Conservation (phyloP, 2,329 filamentous ascomycete species). For the Rhynchosporium agropyri region DNA sequence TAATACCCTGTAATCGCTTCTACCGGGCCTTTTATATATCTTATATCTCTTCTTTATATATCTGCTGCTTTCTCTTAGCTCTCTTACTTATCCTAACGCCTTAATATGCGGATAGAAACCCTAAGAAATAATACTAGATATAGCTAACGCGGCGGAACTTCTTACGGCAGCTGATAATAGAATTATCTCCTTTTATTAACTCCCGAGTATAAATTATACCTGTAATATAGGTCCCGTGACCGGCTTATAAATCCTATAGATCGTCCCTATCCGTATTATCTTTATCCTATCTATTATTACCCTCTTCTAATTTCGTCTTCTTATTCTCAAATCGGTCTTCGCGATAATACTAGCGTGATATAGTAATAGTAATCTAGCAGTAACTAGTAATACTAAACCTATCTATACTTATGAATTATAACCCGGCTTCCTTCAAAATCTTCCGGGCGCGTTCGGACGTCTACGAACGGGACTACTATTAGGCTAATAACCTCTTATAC, state of each 20-base stretch:
- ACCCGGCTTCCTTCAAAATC: not conserved
- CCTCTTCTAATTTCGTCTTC: too few species aligned
- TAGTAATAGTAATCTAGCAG: too few species aligned
- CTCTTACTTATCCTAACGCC: slow-evolving; percentile 18
- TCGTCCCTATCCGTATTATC: too few species aligned
- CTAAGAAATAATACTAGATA: slow-evolving; percentile 21
- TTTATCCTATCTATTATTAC: too few species aligned
- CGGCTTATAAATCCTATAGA: too few species aligned
- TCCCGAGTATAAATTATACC: too few species aligned
- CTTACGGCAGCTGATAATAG: too few species aligned
- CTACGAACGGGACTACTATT: not conserved
- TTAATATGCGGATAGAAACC: slow-evolving; percentile 19
- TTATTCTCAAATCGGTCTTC: too few species aligned
- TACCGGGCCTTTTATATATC: slow-evolving; percentile 17
- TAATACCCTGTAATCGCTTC: slow-evolving; percentile 20
- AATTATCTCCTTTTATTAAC: too few species aligned
- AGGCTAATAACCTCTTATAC: not conserved
- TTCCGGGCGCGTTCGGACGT: not conserved
- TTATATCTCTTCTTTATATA: slow-evolving; percentile 22
- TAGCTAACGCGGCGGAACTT: slow-evolving; percentile 14
- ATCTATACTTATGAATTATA: slow-evolving; percentile 21
- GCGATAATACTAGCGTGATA: too few species aligned
- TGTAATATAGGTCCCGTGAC: too few species aligned
- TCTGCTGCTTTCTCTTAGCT: slow-evolving; percentile 20
- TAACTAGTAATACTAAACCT: too few species aligned